Evolutionary conservation across 345 rosid genomes (phyloP), one percentile per base, ranked within the genome.

Genomic region (Excoecaria cochinchinensis): DNA sequence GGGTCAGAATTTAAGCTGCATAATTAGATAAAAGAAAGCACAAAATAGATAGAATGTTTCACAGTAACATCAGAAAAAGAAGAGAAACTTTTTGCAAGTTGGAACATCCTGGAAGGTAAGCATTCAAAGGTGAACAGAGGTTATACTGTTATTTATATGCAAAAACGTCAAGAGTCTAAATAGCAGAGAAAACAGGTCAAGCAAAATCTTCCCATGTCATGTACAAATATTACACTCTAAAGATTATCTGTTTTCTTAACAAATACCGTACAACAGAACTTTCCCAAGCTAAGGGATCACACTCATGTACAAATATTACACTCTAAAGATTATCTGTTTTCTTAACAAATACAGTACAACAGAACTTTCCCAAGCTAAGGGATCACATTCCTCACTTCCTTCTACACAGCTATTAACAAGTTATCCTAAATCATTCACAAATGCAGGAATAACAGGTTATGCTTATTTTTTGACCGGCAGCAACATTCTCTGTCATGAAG

Each of bases 1-100:
- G 92, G 79, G 67, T 63, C 58, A 73, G 56, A 74, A 66, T 11
- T 40, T 48, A 75, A 48, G 6, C 52, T 57, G 71, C 40, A 17
- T 13, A 73, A 66, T 67, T 78, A 59, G 53, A 56, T 24, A 78
- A 22, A 53, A 21, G 19, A 59, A 67, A 48, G 15, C 14, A 25
- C 48, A 65, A 25, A 22, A 21, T 42, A 15, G 5, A 53, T 5
- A n/a, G 64, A 4, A 51, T 3, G 64, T 17, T 10, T 67, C 11
- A 51, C 24, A 17, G 58, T 15, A 63, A 40, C 36, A 40, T 44
- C 46, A 40, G 38, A 59, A 22, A 70, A 55, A 74, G 31, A 38
- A 15, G 53, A 52, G 69, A 62, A 4, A 25, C 17, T 24, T 7
- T 36, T 3, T 6, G 21, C 44, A 59, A 42, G 15, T 42, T 55